A percentile compares a stretch with the other conserved stretches of the same genome.
phyloP scores from a whole-genome alignment of 108 stramenopile genomes.

The Nitzschia inconspicua region DNA sequence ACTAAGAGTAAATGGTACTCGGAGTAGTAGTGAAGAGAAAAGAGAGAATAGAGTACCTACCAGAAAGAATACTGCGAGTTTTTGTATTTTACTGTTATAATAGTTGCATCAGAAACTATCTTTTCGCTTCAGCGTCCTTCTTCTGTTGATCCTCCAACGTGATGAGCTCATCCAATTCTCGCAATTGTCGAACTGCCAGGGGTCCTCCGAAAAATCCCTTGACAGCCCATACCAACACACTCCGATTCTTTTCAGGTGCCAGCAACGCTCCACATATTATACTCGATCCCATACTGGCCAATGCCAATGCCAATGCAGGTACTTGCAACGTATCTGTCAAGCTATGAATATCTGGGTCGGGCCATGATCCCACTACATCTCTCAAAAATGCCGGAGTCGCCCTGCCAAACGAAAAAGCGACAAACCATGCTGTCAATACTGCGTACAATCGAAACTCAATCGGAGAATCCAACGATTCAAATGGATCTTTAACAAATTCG shows the following conservation, averaged over 20 bases:
- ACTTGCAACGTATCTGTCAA: slow-evolving; percentile 29
- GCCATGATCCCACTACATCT: slow-evolving; percentile 17
- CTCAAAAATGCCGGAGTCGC: slow-evolving; percentile 50
- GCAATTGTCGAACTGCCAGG: slow-evolving; percentile 49
- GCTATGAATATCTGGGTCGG: background rate
- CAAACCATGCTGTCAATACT: slow-evolving; percentile 37
- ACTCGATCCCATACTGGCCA: slow-evolving; percentile 54
- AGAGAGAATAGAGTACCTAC: too few species aligned
- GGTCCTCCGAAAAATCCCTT: slow-evolving; percentile 80
- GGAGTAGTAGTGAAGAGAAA: too few species aligned
- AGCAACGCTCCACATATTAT: slow-evolving; percentile 35
- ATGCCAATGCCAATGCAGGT: slow-evolving; percentile 46
- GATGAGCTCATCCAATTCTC: slow-evolving; percentile 40
- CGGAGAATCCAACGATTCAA: slow-evolving; percentile 52
- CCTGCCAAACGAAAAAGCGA: slow-evolving; percentile 63
- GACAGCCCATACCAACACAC: slow-evolving; percentile 52
- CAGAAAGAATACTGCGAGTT: too few species aligned
- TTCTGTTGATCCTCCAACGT: slow-evolving; percentile 52
- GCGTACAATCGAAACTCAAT: slow-evolving; percentile 45
- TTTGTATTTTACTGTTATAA: too few species aligned
- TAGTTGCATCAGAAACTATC: too few species aligned
- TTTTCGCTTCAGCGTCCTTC: slow-evolving; percentile 1
- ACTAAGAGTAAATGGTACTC: too few species aligned
- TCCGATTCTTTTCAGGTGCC: slow-evolving; percentile 52
- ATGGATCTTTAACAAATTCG: slow-evolving; percentile 67